phyloP scores from a whole-genome alignment of 2,329 filamentous ascomycete species.

The Clarireedia homoeocarpa region DNA sequence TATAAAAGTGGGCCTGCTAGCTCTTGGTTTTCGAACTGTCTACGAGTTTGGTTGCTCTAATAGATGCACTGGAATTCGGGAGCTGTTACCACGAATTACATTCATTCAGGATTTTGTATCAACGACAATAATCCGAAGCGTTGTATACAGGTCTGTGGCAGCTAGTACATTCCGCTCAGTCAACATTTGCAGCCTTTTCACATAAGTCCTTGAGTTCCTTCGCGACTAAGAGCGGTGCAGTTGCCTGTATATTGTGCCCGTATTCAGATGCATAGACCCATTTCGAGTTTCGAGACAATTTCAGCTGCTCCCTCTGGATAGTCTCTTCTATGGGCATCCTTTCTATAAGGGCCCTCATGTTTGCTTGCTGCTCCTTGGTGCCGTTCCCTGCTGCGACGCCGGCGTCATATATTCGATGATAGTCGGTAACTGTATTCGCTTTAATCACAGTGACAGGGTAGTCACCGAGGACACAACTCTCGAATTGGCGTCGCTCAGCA shows the following conservation, averaged over 20 bases:
- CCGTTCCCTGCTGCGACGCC: slow-evolving; percentile 29
- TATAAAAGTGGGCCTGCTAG: no score
- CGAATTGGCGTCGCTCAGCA: neutral
- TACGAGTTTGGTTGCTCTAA: no score
- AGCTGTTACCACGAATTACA: no score
- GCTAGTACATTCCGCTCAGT: neutral
- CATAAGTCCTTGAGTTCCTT: slow-evolving; percentile 22
- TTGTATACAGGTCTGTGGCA: neutral
- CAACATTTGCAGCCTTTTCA: neutral
- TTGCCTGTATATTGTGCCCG: slow-evolving; percentile 32
- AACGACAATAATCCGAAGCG: no score
- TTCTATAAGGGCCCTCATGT: slow-evolving; percentile 25
- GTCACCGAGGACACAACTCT: neutral
- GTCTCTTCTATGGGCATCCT: slow-evolving; percentile 25
- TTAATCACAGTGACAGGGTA: neutral
- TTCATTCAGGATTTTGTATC: no score
- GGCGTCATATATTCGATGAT: slow-evolving; percentile 25
- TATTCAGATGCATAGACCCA: slow-evolving; percentile 27
- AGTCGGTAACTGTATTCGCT: slow-evolving; percentile 1
- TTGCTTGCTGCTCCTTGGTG: slow-evolving; percentile 26
- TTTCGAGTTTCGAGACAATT: slow-evolving; percentile 25
- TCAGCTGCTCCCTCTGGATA: slow-evolving; percentile 25
- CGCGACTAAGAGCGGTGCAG: slow-evolving; percentile 29
- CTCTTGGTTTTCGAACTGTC: no score
- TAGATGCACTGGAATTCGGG: no score